These are phyloP conservation scores for Lachnellula hyalina DNA, from an alignment of 2,329 filamentous ascomycete genomes.

Conservation along the genomic window DNA sequence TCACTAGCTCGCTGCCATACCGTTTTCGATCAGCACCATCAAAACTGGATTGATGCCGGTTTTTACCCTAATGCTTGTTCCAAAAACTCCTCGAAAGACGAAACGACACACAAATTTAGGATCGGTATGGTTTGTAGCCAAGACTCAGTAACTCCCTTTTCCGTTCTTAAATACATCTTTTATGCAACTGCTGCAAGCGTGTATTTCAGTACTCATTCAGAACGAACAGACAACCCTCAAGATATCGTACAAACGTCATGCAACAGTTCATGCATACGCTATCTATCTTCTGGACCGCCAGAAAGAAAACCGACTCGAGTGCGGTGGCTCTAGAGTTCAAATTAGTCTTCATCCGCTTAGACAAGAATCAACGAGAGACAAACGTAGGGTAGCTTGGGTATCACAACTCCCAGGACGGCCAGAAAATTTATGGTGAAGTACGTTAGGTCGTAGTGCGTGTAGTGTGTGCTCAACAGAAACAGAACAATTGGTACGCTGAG, in stretches of 20 bases:
- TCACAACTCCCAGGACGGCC: slow-evolving; percentile 85
- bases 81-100: not conserved
- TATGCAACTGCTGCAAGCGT: slow-evolving; percentile 21
- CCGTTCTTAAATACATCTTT: slow-evolving; percentile 27
- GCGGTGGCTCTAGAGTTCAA: slow-evolving; percentile 59
- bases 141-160: slow-evolving; percentile 26
- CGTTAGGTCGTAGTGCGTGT: slow-evolving; percentile 94
- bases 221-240: slow-evolving; percentile 22
- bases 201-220: slow-evolving; percentile 23
- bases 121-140: slow-evolving; percentile 18
- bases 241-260: slow-evolving; percentile 30
- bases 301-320: slow-evolving; percentile 73
- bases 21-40: no score
- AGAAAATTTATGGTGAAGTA: slow-evolving; percentile 98
- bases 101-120: not conserved
- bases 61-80: no score
- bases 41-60: no score
- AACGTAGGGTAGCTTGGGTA: slow-evolving; percentile 94
- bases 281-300: slow-evolving; percentile 57
- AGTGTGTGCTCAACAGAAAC: slow-evolving; percentile 96
- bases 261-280: slow-evolving; percentile 22
- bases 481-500: slow-evolving; percentile 89
- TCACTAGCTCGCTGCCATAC: no score
- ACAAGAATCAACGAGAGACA: slow-evolving; percentile 33
- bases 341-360: slow-evolving; percentile 9